Conservation (phyloP, 371 early-diverging fungal species). For the Polyrhizophydium stewartii region DNA sequence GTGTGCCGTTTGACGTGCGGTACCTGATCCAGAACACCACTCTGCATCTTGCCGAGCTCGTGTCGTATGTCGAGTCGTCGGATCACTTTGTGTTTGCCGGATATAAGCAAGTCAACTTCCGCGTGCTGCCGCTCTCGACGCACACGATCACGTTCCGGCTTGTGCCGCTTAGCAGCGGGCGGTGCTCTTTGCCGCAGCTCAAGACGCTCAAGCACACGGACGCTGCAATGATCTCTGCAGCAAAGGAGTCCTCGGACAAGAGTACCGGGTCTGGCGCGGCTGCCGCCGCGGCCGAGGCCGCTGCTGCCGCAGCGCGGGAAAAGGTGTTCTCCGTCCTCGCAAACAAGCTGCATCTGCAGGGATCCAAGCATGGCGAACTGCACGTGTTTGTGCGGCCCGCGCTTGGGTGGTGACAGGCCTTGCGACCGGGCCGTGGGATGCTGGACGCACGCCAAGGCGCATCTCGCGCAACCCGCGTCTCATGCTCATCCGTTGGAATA, state of each 20-base stretch:
- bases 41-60: conserved; percentile 48
- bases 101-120: conserved; percentile 53
- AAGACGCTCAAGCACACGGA: background rate
- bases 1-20: conserved; percentile 54
- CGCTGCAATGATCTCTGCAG: background rate
- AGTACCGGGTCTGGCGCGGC: background rate
- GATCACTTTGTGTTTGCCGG: conserved; percentile 74
- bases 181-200: background rate
- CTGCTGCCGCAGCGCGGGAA: background rate
- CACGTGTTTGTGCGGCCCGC: background rate
- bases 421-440: too few relatives aligned
- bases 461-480: too few relatives aligned
- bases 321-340: background rate
- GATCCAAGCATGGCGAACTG: background rate
- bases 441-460: too few relatives aligned
- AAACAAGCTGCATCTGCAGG: background rate
- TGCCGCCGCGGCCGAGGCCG: background rate
- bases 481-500: too few relatives aligned
- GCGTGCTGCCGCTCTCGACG: conserved; percentile 50
- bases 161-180: background rate
- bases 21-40: conserved; percentile 64
- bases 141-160: background rate
- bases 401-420: background rate
- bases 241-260: background rate
- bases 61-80: conserved; percentile 56